phyloP scores from a whole-genome alignment of 352 stramenopile genomes.

The Sclerospora graminicola region DNA sequence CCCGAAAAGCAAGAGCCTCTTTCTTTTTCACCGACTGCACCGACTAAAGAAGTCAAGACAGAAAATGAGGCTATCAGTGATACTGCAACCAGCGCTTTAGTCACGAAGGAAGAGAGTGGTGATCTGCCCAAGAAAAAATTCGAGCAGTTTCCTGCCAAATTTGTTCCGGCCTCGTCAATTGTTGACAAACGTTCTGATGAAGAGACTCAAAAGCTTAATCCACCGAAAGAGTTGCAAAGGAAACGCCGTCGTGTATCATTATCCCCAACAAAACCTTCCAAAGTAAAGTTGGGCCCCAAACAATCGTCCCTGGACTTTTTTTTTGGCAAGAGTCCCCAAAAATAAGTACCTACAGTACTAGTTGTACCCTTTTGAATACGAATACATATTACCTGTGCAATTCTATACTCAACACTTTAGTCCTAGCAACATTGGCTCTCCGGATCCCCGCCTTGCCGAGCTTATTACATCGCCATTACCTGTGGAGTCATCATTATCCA shows the following conservation, averaged over 20 bases:
- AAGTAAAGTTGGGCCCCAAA: constrained; percentile 21
- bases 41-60: constrained; percentile 3
- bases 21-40: not conserved
- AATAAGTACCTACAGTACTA: no score
- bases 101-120: constrained; percentile 13
- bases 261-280: constrained; percentile 8
- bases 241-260: constrained; percentile 18
- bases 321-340: constrained; percentile 23
- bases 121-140: not conserved
- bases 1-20: constrained; percentile 18
- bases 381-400: no score
- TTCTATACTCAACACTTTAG: no score
- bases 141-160: constrained; percentile 19
- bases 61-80: not conserved
- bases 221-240: not conserved
- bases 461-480: not conserved
- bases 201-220: not conserved
- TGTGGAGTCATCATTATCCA: not conserved
- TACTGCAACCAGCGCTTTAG: not conserved
- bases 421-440: not conserved
- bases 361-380: constrained; percentile 1
- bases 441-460: constrained; percentile 1
- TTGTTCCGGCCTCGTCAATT: constrained; percentile 35
- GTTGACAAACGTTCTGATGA: constrained; percentile 25
- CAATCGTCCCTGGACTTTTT: constrained; percentile 41